Base-by-base conservation (phyloP, 257 asterid species). In the Scutellaria galericulata region DNA sequence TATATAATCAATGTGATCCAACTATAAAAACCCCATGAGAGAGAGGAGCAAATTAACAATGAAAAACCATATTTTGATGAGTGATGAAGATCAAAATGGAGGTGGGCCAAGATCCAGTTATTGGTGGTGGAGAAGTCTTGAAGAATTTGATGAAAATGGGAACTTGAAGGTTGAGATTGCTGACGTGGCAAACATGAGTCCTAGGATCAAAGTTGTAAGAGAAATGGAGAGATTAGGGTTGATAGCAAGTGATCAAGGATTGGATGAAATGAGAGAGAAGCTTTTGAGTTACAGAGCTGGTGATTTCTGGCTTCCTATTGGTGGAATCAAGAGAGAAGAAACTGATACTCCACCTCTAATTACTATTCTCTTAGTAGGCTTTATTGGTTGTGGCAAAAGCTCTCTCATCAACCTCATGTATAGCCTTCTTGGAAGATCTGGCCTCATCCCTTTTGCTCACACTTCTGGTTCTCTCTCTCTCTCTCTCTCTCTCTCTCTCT, bases 391-490 rank as follows among this genome's bases (percentile, higher is more conserved):
- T 27, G 94, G 97, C 14, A 87, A 88, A 74, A 88, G 92, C 77
- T 77, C 96, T 9, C 65, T 85, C 9, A 76, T 89, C 5, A 91
- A 88, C 62, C 71, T 87, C 76, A 84, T 89, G 94, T 91, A 89
- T 35, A 83, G 86, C 70, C 91, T 86, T 79, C 89, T 88, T 55
- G 96, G 93, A n/a, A 78, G 83, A 75, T 78, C 87, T 62, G 96
- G 93, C 0, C 83, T 90, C 75, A 81, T 86, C 74, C 96, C 97
- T 66, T 90, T 85, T 70, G 96, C 96, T 65, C 93, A 84, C 69
- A 90, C 91, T 5, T 86, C 93, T 72, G 83, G 93, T 83, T 9
- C 64, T 12, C 64, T 57, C 44, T 27, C 42, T 2, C 52, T 46
- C 12, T 46, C 52, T 46, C 53, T 47, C 53, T 47, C 53, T 2